Percentiles rank a stretch among this genome's conserved stretches.
Evolutionary conservation across 2,329 filamentous ascomycete genomes (phyloP).

Genomic region (Alternaria sp.): DNA sequence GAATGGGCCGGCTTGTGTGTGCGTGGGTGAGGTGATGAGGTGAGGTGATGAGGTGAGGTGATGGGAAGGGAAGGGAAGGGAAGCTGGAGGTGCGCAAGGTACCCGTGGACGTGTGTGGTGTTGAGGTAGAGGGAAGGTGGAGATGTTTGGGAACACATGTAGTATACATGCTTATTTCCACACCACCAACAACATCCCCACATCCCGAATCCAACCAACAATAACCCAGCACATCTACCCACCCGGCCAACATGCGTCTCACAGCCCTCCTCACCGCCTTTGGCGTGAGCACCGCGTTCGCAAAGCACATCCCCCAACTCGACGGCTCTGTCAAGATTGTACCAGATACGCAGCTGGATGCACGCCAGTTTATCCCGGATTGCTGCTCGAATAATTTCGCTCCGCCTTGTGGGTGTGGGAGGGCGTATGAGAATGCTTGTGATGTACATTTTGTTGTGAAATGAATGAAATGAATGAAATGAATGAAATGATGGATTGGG

Average conservation of each 20-base stretch:
- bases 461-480: not conserved
- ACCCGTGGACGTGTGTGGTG: not conserved
- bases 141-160: not conserved
- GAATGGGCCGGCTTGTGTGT: not conserved
- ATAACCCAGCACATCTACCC: not conserved
- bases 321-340: not conserved
- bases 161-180: not conserved
- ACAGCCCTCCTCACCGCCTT: not conserved
- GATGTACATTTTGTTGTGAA: not conserved
- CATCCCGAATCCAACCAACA: not conserved
- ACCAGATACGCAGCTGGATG: not conserved
- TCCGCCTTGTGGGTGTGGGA: not conserved
- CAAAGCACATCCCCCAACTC: not conserved
- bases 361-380: not conserved
- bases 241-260: not conserved
- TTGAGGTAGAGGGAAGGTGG: not conserved
- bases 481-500: not conserved
- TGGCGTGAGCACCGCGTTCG: not conserved
- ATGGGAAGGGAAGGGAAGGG: not conserved
- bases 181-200: not conserved
- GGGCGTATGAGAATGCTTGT: not conserved
- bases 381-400: not conserved
- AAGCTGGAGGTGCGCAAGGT: not conserved
- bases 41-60: no score
- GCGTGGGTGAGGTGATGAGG: no score